Base-by-base conservation (phyloP, 2,329 filamentous ascomycete species). In the Aspergillus ochraceus region DNA sequence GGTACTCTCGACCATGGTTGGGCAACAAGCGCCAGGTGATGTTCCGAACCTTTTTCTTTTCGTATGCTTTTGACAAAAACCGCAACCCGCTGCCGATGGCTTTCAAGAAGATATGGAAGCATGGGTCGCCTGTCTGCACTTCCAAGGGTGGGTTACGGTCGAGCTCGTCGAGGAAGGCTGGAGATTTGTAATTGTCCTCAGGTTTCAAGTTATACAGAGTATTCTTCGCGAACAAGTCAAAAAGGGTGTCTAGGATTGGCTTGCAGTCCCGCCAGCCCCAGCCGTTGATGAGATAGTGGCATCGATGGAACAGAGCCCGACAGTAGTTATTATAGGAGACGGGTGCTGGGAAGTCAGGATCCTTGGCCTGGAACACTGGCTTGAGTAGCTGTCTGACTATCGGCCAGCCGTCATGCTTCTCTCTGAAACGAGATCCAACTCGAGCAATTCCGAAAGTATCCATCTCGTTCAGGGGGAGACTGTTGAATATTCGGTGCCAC, bases 251-350 rank as follows among this genome's bases (percentile, higher is more conserved):
- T 11, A 88, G 77, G 11, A 84, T 77, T 17, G 74, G 63, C 45
- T 86, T 85, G 66, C 84, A 86, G 64, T 79, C 78, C 57, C 75
- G 77, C 85, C 85, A 88, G 17, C 81, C 79, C 86, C 85, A 88
- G 29, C 65, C 66, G 36, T 78, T 78, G 52, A 87, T 79, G 22
- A 88, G 74, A 45, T 77, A 70, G 64, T 83, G 80, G 65, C 84
- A 86, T 63, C 86, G 76, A 12, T 76, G 76, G 50, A 87, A 77
- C 24, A 81, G 69, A 8, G 77, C 71, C 54, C 83, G 80, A 52
- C 85, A 72, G 63, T 88, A 88, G 17, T 76, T 78, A 63, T 87
- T 86, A 60, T 84, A 76, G n/a, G 77, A 81, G 9, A 77, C 66
- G 14, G 77, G 76, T 36, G 69, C 67, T 11, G 66, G 69, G 30